phyloP scores from a whole-genome alignment of 805 yeast species.

The Pichia rugopelliculosa region DNA sequence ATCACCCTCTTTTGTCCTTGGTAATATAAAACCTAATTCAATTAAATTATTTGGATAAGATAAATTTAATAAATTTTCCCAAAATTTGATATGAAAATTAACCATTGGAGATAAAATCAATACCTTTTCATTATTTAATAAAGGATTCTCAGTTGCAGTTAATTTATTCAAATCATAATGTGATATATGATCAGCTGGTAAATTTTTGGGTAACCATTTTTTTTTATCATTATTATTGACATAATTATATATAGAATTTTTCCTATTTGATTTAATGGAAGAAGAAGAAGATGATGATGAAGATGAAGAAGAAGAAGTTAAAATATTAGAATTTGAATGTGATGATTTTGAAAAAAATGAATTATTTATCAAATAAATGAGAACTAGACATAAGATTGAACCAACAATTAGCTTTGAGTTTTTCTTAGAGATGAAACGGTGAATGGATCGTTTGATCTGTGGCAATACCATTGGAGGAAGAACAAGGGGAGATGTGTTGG shows the following conservation, averaged over 20 bases:
- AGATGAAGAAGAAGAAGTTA: too few relatives aligned
- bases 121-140: constrained; percentile 71
- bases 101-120: constrained; percentile 88
- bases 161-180: constrained; percentile 81
- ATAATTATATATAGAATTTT: constrained; percentile 27
- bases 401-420: not conserved
- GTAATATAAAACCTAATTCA: constrained; percentile 87
- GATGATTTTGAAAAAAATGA: not conserved
- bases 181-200: constrained; percentile 67
- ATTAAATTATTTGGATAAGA: constrained; percentile 79
- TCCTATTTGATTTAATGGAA: not conserved
- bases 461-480: not conserved
- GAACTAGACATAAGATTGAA: not conserved
- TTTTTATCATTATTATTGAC: constrained; percentile 18
- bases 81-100: constrained; percentile 74
- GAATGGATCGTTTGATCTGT: not conserved
- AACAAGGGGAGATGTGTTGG: too few relatives aligned
- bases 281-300: not conserved
- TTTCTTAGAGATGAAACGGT: not conserved
- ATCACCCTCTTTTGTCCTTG: constrained; percentile 79
- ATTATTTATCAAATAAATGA: not conserved
- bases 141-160: constrained; percentile 64
- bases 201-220: constrained; percentile 45
- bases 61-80: constrained; percentile 73
- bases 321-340: too few relatives aligned